Base-by-base conservation (phyloP, 1,139 yeast species). In the Pichia sp. region DNA sequence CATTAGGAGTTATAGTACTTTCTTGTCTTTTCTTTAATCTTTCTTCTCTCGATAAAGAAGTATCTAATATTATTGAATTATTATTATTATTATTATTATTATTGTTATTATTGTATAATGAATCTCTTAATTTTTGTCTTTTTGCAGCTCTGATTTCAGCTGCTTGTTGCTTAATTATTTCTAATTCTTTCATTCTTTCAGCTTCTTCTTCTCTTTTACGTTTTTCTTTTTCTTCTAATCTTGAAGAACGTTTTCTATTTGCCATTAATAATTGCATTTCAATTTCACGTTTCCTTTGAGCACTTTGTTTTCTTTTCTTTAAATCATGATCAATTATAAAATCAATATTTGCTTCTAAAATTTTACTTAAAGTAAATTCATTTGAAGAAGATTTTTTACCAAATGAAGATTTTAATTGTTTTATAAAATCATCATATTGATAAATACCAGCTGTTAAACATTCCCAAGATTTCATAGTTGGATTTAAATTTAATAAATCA, bases 141-240 rank as follows among this genome's bases (percentile, higher is more conserved):
- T 66, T 64, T 46, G 67, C 62, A 9, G 71, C 66, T 38, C 67
- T 53, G 16, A 58, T 34, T 38, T 57, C 59, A 4, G 65, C 62
- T n/a, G 61, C 62, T 30, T 67, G 56, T 58, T 60, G 50, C 51
- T 67, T 60, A 42, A 49, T 35, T 12, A 42, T 26, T 48, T 73
- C 78, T 26, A 66, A 65, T 46, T 66, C 68, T 48, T 64, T 66
- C 46, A 68, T 70, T 45, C 66, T 66, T 27, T 53, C 68, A 70
- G 56, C 71, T 48, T 74, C 63, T 42, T 73, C 77, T 43, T 69
- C 71, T 43, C 62, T 67, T 47, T 63, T 68, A 45, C 68, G 71
- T 50, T 64, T 65, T 51, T 76, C 80, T 53, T 71, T 75, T n/a
- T 77, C 80, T 56, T 74, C 77, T 35, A 75, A 57, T 55, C 80